Evolutionary conservation across 1,284 basidiomycete species (phyloP).

Genomic region (Pseudozyma sp.): DNA sequence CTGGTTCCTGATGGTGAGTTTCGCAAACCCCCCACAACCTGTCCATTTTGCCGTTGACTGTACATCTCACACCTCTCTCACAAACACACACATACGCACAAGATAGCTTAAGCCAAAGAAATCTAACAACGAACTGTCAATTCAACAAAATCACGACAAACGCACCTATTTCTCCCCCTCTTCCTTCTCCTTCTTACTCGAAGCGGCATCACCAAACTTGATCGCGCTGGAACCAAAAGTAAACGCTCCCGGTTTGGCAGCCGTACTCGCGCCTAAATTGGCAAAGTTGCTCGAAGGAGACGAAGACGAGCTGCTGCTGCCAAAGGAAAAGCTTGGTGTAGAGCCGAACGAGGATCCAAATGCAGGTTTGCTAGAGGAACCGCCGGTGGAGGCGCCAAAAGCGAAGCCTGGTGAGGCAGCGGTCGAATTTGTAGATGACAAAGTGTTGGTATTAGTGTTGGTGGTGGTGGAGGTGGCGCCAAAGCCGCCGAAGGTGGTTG

Average conservation of each 20-base stretch:
- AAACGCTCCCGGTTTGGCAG: constrained; percentile 40
- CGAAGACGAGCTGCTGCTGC: constrained; percentile 2
- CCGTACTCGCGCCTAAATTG: constrained; percentile 24
- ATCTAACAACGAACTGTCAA: not conserved
- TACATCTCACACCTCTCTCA: not conserved
- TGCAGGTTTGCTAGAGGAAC: constrained; percentile 1
- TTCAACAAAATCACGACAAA: not conserved
- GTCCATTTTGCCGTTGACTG: too few species aligned
- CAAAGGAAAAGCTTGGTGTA: constrained; percentile 29
- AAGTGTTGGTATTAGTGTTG: not conserved
- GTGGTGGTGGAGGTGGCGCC: constrained; percentile 11
- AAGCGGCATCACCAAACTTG: constrained; percentile 36
- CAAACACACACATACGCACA: constrained; percentile 1
- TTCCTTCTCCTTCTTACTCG: constrained; percentile 4
- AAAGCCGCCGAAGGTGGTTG: constrained; percentile 21
- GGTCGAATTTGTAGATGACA: too few species aligned
- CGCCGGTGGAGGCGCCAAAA: constrained; percentile 13
- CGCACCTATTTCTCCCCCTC: constrained; percentile 13
- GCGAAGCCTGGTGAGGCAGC: constrained; percentile 22
- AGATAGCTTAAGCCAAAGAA: too few species aligned
- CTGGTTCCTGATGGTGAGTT: too few species aligned
- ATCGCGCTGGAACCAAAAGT: constrained; percentile 27
- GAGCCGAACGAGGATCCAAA: constrained; percentile 17
- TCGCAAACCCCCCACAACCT: too few species aligned
- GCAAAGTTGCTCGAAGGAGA: constrained; percentile 27